These are phyloP conservation scores for Cyberlindnera mycetangii DNA, from an alignment of 805 yeast species.

Conservation along the genomic window DNA sequence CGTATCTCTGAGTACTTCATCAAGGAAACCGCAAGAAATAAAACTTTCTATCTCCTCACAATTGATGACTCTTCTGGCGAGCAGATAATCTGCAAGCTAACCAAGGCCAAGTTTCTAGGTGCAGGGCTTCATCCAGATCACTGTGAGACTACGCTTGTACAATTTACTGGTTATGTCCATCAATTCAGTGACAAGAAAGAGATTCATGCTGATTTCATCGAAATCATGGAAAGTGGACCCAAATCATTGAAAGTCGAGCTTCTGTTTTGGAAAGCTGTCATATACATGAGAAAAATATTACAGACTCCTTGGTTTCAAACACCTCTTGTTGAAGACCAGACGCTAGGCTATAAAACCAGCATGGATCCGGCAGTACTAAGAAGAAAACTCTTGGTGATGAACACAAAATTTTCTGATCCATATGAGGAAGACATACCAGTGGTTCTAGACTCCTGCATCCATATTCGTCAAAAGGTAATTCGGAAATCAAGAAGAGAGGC, in stretches of 20 bases:
- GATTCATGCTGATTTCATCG: constrained; percentile 30
- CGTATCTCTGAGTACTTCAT: constrained; percentile 31
- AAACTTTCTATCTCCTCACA: constrained; percentile 23
- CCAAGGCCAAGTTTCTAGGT: constrained; percentile 17
- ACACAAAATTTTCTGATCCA: constrained; percentile 1
- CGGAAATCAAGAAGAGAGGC: constrained; percentile 9
- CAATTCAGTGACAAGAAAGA: constrained; percentile 27
- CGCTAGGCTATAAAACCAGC: background rate
- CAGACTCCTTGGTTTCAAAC: constrained; percentile 35
- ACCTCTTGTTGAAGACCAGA: constrained; percentile 14
- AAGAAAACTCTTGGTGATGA: constrained; percentile 10
- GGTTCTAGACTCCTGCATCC: constrained; percentile 25
- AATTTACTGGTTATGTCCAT: constrained; percentile 27
- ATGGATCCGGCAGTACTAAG: constrained; percentile 4
- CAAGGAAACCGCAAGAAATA: constrained; percentile 17
- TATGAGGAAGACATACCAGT: constrained; percentile 5
- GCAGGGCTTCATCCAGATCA: constrained; percentile 23
- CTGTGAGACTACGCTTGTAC: constrained; percentile 28
- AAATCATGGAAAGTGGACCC: constrained; percentile 22
- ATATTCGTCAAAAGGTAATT: constrained; percentile 11
- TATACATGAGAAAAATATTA: constrained; percentile 27
- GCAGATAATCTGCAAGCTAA: constrained; percentile 29
- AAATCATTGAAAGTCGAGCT: constrained; percentile 31
- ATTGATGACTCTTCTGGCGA: constrained; percentile 33
- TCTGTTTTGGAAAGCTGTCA: constrained; percentile 35